These are phyloP conservation scores for Candida sp. DNA, from an alignment of 1,139 yeast species.

Conservation along the genomic window DNA sequence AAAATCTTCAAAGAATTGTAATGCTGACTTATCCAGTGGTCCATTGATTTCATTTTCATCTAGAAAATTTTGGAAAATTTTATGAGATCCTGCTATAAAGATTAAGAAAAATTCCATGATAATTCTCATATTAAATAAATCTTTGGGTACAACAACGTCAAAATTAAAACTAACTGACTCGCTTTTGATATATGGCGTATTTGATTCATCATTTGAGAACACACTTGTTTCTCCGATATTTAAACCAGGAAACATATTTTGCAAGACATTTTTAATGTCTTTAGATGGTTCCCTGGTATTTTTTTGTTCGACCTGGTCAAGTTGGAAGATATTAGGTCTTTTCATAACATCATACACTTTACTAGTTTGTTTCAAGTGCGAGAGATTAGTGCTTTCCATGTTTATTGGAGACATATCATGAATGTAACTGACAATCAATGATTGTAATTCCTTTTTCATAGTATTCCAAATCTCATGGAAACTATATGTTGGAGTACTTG, in stretches of 20 bases:
- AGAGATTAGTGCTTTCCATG: slow-evolving; percentile 1
- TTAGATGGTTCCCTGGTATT: slow-evolving; percentile 33
- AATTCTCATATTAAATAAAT: slow-evolving; percentile 79
- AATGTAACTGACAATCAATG: slow-evolving; percentile 57
- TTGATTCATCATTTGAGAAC: slow-evolving; percentile 9
- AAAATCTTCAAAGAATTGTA: slow-evolving; percentile 58
- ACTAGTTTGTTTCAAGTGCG: slow-evolving; percentile 3
- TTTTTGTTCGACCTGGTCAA: slow-evolving; percentile 42
- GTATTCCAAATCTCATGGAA: slow-evolving; percentile 56
- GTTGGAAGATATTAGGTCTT: slow-evolving; percentile 41
- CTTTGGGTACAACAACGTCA: slow-evolving; percentile 68
- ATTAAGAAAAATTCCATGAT: slow-evolving; percentile 60
- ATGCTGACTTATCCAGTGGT: slow-evolving; percentile 21
- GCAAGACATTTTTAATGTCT: slow-evolving; percentile 44
- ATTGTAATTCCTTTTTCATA: slow-evolving; percentile 55
- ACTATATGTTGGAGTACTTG: slow-evolving; percentile 16
- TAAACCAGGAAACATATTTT: slow-evolving; percentile 64
- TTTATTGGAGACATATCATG: slow-evolving; percentile 14
- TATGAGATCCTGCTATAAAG: slow-evolving; percentile 50
- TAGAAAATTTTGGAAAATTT: slow-evolving; percentile 17
- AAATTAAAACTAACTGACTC: slow-evolving; percentile 54
- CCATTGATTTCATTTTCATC: slow-evolving; percentile 6
- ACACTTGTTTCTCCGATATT: slow-evolving; percentile 22
- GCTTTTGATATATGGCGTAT: slow-evolving; percentile 55
- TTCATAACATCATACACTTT: slow-evolving; percentile 18